phyloP scores from a whole-genome alignment of 768 basidiomycete species.

The Floccularia luteovirens region DNA sequence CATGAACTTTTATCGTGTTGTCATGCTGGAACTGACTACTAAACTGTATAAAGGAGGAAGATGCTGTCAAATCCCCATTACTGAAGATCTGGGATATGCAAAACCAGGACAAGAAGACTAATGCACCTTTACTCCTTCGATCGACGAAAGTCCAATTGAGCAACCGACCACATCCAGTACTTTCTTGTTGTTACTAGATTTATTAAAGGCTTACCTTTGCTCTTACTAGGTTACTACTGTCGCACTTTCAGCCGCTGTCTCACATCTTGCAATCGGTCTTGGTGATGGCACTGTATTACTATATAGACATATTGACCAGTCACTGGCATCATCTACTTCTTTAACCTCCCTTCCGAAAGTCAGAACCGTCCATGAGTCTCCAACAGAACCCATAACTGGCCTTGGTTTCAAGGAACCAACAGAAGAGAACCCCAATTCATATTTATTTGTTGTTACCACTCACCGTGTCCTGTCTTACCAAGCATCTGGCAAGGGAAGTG shows the following conservation, averaged over 20 bases:
- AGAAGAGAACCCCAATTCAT: conserved; percentile 33
- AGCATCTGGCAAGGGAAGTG: conserved; percentile 63
- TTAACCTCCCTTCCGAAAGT: conserved; percentile 81
- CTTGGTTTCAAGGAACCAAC: conserved; percentile 77
- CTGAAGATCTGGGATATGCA: conserved; percentile 89
- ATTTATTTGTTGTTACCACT: conserved; percentile 85
- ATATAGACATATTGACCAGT: conserved; percentile 89
- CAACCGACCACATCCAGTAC: conserved; percentile 74
- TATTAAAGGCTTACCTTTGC: not conserved
- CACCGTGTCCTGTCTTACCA: conserved; percentile 74
- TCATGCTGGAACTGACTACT: not conserved
- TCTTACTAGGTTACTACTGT: conserved; percentile 60
- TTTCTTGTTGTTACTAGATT: conserved; percentile 8
- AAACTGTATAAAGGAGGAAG: conserved; percentile 60
- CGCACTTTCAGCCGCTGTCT: conserved; percentile 68
- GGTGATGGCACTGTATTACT: conserved; percentile 91
- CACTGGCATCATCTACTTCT: conserved; percentile 62
- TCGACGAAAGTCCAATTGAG: conserved; percentile 71
- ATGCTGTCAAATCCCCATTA: conserved; percentile 52
- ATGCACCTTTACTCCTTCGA: conserved; percentile 56
- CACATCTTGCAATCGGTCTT: conserved; percentile 89
- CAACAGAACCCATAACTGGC: conserved; percentile 86
- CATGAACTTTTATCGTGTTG: conserved; percentile 8
- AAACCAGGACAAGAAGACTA: conserved; percentile 57
- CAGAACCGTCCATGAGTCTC: conserved; percentile 74